Evolutionary conservation across 169 alveolate genomes (phyloP), one percentile per base, ranked within the genome.

Genomic region (Babesia gibsoni): DNA sequence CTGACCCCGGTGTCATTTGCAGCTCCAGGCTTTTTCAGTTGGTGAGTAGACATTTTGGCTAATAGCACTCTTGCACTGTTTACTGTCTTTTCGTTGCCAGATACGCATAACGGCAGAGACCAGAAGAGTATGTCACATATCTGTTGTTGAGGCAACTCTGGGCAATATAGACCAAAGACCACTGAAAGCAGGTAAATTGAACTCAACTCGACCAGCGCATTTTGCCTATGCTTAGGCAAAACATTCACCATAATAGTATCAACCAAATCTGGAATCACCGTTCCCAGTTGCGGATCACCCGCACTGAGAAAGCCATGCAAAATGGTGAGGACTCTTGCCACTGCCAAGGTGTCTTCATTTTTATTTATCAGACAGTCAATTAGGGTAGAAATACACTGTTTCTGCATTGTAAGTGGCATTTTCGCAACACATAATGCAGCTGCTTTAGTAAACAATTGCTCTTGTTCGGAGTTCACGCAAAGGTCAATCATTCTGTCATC

Each of bases 101-200:
- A 2, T 27, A 61, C 36, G 39, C 72, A 61, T 32, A 29, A 29
- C 6, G 72, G 72, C 3, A 61, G 50, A 0, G 58, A 42, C 59
- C 58, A 61, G 32, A 43, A 61, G 5, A 61, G 58, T 43, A 61
- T 8, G 50, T 61, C 72, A 45, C 58, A 18, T 22, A 61, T 12
- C 72, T 61, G 72, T 4, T 61, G 46, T 10, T 20, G 23, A 8
- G 72, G 58, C 50, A 61, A n/a, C 7, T 3, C 32, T 0, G 46
- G 46, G 22, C 25, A 27, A 22, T 61, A 61, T 4, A 8, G 46
- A 8, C 36, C 16, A 39, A 61, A 61, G 20, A 61, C 9, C 1
- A 27, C 58, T 33, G 41, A 41, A 8, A 61, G 42, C 22, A 61
- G 48, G 35, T 56, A 20, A 9, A 61, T 20, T 4, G 45, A 32